Base-by-base conservation (phyloP, 495 filamentous ascomycete genomes). In the Penicillium lagena region DNA sequence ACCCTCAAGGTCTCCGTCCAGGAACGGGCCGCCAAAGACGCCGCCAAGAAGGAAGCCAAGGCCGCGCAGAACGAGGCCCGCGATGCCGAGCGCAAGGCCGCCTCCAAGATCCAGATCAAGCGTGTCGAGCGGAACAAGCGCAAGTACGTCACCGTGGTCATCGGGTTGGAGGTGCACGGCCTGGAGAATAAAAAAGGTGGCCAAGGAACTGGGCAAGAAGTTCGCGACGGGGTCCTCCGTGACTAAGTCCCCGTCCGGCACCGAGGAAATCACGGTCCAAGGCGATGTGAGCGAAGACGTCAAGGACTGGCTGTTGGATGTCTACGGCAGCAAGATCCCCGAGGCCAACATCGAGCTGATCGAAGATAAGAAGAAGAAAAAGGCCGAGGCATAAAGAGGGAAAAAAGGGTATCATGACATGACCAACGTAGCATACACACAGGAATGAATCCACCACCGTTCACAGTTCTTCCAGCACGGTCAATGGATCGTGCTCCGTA, bases 241-340 rank as follows among this genome's bases (percentile, higher is more conserved):
- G 35, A 97, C 91, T 12, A 93, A 95, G 69, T 76, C 83, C 7
- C 78, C 88, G 15, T 83, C 80, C 37, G 91, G 90, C 2, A 83
- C 83, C 9, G 93, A 97, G 66, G 93, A 97, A 72, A 96, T 99
- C 60, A 91, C 95, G 29, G 90, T 99, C 34, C 93, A 99, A 66
- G 93, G 93, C 11, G 93, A 99, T 68, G 81, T 96, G 51, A 94
- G 89, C 63, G 90, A 90, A 59, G 93, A 97, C 63, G 84, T 99
- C 43, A 79, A 84, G 53, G 94, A 97, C 52, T 96, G 87, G 71
- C 61, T 99, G 46, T 62, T 85, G 49, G 90, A 96, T 60, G 82
- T 83, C 52, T 90, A 95, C 59, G 80, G 80, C 54, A 77, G 81
- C 33, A 72, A 81, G 43, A 83, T 97, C 39, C 90, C 93, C 6